Conservation (phyloP, 208 protist species). For the Acanthamoeba rhysodes region DNA sequence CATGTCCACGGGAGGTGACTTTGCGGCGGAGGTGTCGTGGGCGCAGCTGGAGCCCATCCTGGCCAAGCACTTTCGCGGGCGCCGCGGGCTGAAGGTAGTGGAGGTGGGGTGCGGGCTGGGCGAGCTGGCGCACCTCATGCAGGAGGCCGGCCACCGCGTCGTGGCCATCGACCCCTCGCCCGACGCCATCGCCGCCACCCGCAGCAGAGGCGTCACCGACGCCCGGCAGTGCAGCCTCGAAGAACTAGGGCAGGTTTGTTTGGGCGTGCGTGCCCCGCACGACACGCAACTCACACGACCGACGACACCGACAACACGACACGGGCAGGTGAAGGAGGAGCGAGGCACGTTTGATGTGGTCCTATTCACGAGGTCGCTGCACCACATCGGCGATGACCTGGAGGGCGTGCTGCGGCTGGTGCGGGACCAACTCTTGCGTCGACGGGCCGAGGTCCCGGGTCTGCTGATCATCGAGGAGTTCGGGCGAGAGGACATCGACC, state of each 20-base stretch:
- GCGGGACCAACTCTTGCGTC: background rate
- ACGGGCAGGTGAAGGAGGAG: background rate
- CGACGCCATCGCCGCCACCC: conserved; percentile 12
- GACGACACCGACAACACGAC: background rate
- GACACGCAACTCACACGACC: background rate
- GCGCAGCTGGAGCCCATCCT: background rate
- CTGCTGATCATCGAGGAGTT: conserved; percentile 50
- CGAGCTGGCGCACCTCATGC: conserved; percentile 25
- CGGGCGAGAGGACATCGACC: conserved; percentile 21
- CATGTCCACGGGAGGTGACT: conserved; percentile 15
- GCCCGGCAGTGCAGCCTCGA: conserved; percentile 2
- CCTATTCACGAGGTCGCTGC: conserved; percentile 19
- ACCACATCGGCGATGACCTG: conserved; percentile 47
- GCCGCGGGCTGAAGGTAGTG: conserved; percentile 8
- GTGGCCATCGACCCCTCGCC: conserved; percentile 52
- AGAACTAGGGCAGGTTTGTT: background rate
- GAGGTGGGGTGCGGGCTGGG: conserved; percentile 51
- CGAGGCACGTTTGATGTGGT: conserved; percentile 11
- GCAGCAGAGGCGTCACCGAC: background rate
- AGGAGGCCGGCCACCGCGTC: conserved; percentile 2
- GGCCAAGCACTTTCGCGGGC: background rate
- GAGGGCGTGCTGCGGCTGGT: background rate
- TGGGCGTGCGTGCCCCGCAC: background rate
- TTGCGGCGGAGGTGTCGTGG: conserved; percentile 29
- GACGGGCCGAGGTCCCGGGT: background rate